Evolutionary conservation across 2,329 filamentous ascomycete species (phyloP).

Genomic region (Paecilomyces formosus): DNA sequence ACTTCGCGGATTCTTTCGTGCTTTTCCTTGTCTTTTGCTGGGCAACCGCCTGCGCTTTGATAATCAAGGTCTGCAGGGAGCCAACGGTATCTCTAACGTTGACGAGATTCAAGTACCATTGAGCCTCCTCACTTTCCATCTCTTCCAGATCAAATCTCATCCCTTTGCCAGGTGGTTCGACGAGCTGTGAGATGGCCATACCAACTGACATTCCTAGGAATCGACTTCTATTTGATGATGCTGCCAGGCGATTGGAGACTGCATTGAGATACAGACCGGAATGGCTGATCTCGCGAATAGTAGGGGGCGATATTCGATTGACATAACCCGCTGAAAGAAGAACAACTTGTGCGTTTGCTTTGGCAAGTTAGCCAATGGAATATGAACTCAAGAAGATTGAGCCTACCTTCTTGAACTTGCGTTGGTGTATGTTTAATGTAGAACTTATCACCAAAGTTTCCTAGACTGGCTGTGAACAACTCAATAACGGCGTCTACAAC

Average conservation of each 20-base stretch:
- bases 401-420: conserved; percentile 77
- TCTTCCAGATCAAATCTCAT: conserved; percentile 84
- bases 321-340: conserved; percentile 72
- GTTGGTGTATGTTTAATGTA: conserved; percentile 79
- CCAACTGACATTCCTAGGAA: conserved; percentile 86
- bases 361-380: conserved; percentile 14
- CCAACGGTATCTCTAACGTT: conserved; percentile 58
- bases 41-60: conserved; percentile 8
- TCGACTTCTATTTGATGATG: conserved; percentile 66
- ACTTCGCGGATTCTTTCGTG: conserved; percentile 5
- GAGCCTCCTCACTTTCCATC: conserved; percentile 62
- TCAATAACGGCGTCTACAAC: conserved; percentile 28
- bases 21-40: conserved; percentile 11
- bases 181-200: conserved; percentile 59
- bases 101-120: conserved; percentile 65
- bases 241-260: conserved; percentile 76
- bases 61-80: conserved; percentile 44
- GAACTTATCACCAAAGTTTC: conserved; percentile 74
- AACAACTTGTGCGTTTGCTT: conserved; percentile 72
- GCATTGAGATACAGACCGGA: conserved; percentile 67
- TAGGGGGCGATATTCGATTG: conserved; percentile 56
- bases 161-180: conserved; percentile 59
- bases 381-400: not conserved
- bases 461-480: conserved; percentile 60
- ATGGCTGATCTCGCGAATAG: conserved; percentile 61